These are phyloP conservation scores for Litsea cubeba DNA, from an alignment of 164 flowering plant genomes.

Conservation along the genomic window DNA sequence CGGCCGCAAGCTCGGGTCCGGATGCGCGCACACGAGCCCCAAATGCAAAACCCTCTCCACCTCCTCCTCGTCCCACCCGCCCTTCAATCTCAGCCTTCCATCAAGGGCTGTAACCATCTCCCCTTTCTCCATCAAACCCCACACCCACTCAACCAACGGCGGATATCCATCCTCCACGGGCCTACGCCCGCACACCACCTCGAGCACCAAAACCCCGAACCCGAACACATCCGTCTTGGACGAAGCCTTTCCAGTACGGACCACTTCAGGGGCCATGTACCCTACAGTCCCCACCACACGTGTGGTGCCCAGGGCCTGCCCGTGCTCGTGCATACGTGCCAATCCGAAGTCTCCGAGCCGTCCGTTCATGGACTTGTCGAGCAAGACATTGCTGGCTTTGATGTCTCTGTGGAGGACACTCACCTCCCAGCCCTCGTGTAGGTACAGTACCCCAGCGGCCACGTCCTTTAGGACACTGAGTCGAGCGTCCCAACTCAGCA, in stretches of 20 bases:
- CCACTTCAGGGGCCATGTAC: slow-evolving; percentile 50
- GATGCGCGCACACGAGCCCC: slow-evolving; percentile 38
- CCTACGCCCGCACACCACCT: slow-evolving; percentile 35
- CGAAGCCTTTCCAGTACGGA: slow-evolving; percentile 37
- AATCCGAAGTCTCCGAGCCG: slow-evolving; percentile 46
- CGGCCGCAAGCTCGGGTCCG: slow-evolving; percentile 36
- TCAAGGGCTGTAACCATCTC: slow-evolving; percentile 31
- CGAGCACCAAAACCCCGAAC: slow-evolving; percentile 41
- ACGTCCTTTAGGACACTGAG: slow-evolving; percentile 34
- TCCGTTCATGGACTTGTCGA: slow-evolving; percentile 44
- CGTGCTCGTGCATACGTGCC: slow-evolving; percentile 35
- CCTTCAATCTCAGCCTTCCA: slow-evolving; percentile 16
- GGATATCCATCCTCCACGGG: slow-evolving; percentile 35
- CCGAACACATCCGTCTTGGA: slow-evolving; percentile 42
- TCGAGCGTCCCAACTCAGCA: slow-evolving; percentile 36
- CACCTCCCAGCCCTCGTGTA: slow-evolving; percentile 49
- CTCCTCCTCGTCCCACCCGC: slow-evolving; percentile 18
- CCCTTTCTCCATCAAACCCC: slow-evolving; percentile 31
- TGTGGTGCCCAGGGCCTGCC: slow-evolving; percentile 25
- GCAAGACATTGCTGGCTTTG: slow-evolving; percentile 49
- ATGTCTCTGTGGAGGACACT: slow-evolving; percentile 49
- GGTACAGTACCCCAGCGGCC: slow-evolving; percentile 34
- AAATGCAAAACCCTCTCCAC: slow-evolving; percentile 33
- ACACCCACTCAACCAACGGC: slow-evolving; percentile 36
- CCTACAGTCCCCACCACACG: slow-evolving; percentile 47